Base-by-base conservation (phyloP, 305 asterid genomes). In the Striga hermonthica region DNA sequence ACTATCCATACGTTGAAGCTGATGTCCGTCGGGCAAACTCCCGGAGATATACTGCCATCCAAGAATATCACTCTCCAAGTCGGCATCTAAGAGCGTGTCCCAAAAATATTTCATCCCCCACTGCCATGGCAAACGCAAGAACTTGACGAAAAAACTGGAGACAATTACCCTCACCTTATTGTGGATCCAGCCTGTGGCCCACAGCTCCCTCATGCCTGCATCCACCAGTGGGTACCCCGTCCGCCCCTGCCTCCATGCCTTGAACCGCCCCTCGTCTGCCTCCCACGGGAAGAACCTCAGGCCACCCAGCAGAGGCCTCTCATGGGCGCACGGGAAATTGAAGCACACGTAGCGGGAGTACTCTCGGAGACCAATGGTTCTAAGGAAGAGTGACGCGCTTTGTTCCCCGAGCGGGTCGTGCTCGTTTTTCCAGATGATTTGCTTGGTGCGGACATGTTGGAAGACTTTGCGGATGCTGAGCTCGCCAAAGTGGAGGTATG, bases 31-130 rank as follows among this genome's bases (percentile, higher is more conserved):
- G 0, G 97, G 97, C 78, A 92, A 84, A 74, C 98, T 75, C 35
- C 97, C 98, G 0, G 97, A 87, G 62, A 89, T 89, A 57, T 92
- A 92, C 66, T 89, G 97, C 98, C 98, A 89, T 28, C 98, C 98
- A 13, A 92, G 95, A 9, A 89, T 83, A 70, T 92, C 97, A 9
- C 87, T 78, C 78, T 92, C 98, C 81, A 92, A 74, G 69, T 92
- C 97, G 0, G 98, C 95, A 66, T 92, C 98, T 67, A 92, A 80
- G 50, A 89, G 97, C 13, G 97, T 88, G 68, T 92, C 98, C 98
- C 98, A 92, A 12, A 92, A 92, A 63, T 92, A 92, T 75, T 85
- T 89, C 96, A 92, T 89, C 55, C 98, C 98, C 98, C 98, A 92
- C 65, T 86, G 97, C 98, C 98, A 92, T 0, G 98, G 97, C 11